phyloP scores from a whole-genome alignment of 1,139 yeast genomes.

The Sugiyamaella neomexicana region DNA sequence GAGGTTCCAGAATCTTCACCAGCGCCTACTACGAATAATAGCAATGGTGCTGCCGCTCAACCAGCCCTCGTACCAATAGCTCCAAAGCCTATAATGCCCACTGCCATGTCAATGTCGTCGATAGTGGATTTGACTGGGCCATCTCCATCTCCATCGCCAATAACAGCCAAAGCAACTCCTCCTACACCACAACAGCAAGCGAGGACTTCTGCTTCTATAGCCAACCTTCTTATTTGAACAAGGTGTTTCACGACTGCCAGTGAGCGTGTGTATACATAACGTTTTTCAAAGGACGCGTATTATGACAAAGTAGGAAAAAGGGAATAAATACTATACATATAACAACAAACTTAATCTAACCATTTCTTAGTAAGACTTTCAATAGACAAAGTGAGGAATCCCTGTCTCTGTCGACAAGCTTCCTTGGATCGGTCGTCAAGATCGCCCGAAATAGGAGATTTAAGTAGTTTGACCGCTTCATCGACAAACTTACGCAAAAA shows the following conservation, averaged over 20 bases:
- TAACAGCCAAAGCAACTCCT: conserved; percentile 1
- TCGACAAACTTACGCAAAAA: conserved; percentile 22
- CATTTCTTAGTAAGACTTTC: conserved; percentile 22
- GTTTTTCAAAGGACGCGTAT: no score
- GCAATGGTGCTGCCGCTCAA: conserved; percentile 1
- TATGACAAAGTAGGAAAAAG: neutral
- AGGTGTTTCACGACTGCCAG: no score
- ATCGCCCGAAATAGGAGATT: neutral
- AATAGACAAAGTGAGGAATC: conserved; percentile 19
- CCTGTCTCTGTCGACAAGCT: conserved; percentile 21
- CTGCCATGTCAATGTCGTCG: neutral
- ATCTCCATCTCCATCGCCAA: neutral
- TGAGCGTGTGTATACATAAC: no score
- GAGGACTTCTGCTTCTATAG: conserved; percentile 12
- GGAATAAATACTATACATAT: conserved; percentile 7
- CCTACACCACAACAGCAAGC: conserved; percentile 14
- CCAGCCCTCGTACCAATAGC: conserved; percentile 1
- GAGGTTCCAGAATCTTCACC: conserved; percentile 1
- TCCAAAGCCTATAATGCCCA: conserved; percentile 5
- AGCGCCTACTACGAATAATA: neutral
- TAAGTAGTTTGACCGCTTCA: conserved; percentile 10
- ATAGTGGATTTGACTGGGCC: conserved; percentile 9
- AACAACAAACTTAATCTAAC: conserved; percentile 15
- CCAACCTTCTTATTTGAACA: conserved; percentile 13
- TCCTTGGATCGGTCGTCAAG: conserved; percentile 9